phyloP scores from a whole-genome alignment of 345 rosid species.

The Populus ilicifolia region DNA sequence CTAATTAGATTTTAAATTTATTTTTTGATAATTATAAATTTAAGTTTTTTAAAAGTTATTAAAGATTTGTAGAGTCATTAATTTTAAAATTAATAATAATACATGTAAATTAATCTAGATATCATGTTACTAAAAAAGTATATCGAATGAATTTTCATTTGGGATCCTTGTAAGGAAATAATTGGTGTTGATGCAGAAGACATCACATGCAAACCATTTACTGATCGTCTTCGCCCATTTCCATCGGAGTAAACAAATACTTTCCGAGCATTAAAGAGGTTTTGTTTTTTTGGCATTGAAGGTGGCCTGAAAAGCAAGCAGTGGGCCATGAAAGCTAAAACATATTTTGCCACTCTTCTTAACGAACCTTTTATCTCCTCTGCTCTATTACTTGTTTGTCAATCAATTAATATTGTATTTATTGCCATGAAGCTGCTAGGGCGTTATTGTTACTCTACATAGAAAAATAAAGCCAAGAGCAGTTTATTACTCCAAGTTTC shows the following conservation, averaged over 20 bases:
- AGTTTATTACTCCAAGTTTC: too few relatives aligned
- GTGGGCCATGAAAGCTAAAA: not conserved
- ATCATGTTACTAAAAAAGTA: too few relatives aligned
- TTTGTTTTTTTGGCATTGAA: not conserved
- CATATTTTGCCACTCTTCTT: not conserved
- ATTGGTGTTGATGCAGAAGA: not conserved
- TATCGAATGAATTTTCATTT: not conserved
- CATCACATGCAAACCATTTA: not conserved
- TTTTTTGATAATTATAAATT: too few relatives aligned
- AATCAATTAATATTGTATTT: too few relatives aligned
- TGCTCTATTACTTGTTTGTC: too few relatives aligned
- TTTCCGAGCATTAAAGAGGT: not conserved
- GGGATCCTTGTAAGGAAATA: not conserved
- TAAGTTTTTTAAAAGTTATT: fast-evolving
- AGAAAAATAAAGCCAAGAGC: too few relatives aligned
- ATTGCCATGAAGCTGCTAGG: too few relatives aligned
- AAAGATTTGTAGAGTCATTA: fast-evolving
- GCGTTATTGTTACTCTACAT: too few relatives aligned
- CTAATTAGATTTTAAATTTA: fast-evolving
- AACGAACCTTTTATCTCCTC: too few relatives aligned
- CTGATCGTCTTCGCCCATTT: not conserved
- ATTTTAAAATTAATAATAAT: fast-evolving
- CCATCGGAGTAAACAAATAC: not conserved
- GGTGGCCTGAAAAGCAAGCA: not conserved
- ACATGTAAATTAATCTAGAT: fast-evolving